Conservation (phyloP, 176 grass and related monocot species). For the Carex pumila region DNA sequence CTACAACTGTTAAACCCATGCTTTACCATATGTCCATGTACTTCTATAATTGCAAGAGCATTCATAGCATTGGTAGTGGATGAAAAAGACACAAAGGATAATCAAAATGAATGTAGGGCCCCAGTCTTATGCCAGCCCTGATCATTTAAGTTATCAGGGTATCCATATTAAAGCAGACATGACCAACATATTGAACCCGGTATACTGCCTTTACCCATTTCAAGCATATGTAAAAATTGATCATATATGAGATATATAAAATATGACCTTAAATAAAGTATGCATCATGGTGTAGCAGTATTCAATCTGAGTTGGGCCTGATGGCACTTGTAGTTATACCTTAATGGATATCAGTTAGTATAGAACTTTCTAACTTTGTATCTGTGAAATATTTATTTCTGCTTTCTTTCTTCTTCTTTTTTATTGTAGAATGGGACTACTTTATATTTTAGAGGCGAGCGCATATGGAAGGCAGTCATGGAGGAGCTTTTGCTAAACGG, state of each 20-base stretch:
- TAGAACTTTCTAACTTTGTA: background rate
- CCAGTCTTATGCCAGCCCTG: background rate
- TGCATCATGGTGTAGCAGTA: background rate
- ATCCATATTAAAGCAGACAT: background rate
- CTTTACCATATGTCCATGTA: background rate
- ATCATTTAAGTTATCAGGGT: background rate
- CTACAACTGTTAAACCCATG: background rate
- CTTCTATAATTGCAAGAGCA: background rate
- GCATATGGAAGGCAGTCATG: slow-evolving; percentile 55
- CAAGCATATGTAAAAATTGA: background rate
- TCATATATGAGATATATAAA: background rate
- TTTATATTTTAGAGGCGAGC: slow-evolving; percentile 68
- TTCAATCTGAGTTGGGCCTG: background rate
- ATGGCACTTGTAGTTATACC: background rate
- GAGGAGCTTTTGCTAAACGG: slow-evolving; percentile 53
- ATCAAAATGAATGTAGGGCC: background rate
- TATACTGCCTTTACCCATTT: too few relatives aligned
- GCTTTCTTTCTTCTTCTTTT: background rate
- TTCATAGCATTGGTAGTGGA: background rate
- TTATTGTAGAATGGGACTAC: slow-evolving; percentile 40
- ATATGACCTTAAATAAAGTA: background rate
- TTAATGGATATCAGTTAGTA: background rate
- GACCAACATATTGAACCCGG: background rate
- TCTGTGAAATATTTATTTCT: background rate
- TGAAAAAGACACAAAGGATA: background rate